A percentile compares a stretch with the other conserved stretches of the same genome.
phyloP scores from a whole-genome alignment of 176 grass and related monocot genomes.

The Bromus sterilis region DNA sequence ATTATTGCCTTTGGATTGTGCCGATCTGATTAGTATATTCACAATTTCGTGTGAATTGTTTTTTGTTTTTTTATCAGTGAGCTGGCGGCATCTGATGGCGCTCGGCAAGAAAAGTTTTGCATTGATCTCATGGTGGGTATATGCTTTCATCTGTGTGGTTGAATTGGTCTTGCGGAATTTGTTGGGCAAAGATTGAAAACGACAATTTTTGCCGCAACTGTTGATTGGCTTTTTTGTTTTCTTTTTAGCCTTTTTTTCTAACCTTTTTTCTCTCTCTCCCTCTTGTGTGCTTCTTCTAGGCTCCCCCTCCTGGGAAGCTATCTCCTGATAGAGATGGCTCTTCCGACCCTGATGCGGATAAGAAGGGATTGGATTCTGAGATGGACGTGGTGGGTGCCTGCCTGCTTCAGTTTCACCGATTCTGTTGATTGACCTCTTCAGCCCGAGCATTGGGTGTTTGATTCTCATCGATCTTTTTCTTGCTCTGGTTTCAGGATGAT shows the following conservation, averaged over 20 bases:
- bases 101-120: constrained; percentile 82
- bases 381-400: constrained; percentile 58
- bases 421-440: constrained; percentile 28
- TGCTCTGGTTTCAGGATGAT: constrained; percentile 14
- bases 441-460: constrained; percentile 23
- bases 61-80: constrained; percentile 50
- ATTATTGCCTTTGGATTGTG: constrained; percentile 43
- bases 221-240: constrained; percentile 17
- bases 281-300: constrained; percentile 56
- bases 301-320: constrained; percentile 96
- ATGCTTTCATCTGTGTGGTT: constrained; percentile 50
- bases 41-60: constrained; percentile 43
- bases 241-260: constrained; percentile 27
- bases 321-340: constrained; percentile 82
- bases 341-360: constrained; percentile 62
- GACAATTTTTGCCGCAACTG: constrained; percentile 50
- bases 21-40: constrained; percentile 54
- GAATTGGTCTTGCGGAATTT: constrained; percentile 63
- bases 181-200: constrained; percentile 70
- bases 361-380: constrained; percentile 61
- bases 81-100: constrained; percentile 55
- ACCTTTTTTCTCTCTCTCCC: constrained; percentile 10
- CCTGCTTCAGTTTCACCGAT: constrained; percentile 8
- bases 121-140: constrained; percentile 99
- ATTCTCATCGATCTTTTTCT: constrained; percentile 10